Conservation (phyloP, 2,329 filamentous ascomycete genomes). For the Byssochlamys sp. region DNA sequence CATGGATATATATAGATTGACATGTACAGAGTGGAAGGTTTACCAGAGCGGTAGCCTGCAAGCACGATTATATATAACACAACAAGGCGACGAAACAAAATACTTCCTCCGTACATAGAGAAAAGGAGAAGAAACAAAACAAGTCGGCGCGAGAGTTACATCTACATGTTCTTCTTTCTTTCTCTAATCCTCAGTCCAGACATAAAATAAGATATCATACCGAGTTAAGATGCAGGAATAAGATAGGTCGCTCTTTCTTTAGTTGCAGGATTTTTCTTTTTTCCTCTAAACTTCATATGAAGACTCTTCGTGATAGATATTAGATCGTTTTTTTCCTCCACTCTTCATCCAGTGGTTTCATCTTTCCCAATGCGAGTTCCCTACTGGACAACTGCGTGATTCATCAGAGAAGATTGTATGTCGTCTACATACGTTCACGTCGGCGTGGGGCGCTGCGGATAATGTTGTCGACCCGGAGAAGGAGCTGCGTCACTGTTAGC, state of each 20-base stretch:
- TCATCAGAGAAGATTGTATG: neutral
- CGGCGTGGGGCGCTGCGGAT: constrained; percentile 83
- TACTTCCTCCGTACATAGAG: neutral
- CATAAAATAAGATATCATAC: neutral
- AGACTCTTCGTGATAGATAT: neutral
- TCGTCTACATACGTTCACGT: constrained; percentile 60
- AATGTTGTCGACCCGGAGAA: constrained; percentile 93
- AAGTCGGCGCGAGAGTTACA: neutral
- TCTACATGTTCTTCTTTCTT: neutral
- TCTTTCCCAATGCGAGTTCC: neutral
- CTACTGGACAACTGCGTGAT: neutral
- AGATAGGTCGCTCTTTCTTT: neutral
- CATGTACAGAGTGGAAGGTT: neutral
- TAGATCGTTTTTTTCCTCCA: neutral
- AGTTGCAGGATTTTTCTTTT: neutral
- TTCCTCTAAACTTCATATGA: neutral
- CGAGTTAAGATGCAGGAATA: neutral
- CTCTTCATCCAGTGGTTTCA: neutral
- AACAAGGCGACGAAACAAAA: too few species aligned
- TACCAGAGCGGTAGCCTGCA: too few species aligned
- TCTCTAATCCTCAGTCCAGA: neutral
- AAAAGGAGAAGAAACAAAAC: neutral
- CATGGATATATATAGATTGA: neutral
- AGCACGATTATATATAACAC: too few species aligned
- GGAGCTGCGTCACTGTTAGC: constrained; percentile 49